Conservation (phyloP, 1,139 yeast species). For the Yamadazyma sp. region DNA sequence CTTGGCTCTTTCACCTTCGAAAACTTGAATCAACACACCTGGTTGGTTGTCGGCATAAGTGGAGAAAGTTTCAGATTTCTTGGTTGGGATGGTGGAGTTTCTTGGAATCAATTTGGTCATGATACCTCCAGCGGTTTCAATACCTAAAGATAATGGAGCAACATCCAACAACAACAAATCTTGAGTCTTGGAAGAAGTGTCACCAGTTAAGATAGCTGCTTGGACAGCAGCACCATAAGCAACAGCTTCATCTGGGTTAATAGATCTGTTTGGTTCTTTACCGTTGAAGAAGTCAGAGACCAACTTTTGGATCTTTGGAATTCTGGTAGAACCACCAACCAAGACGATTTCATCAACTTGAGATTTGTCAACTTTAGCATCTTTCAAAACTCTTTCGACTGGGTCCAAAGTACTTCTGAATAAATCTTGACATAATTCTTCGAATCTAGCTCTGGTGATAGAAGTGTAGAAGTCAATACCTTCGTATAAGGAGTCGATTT, state of each 20-base stretch:
- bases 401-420: constrained; percentile 97
- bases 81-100: constrained; percentile 99
- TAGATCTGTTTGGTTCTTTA: constrained; percentile 92
- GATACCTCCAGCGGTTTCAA: constrained; percentile 97
- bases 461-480: constrained; percentile 97
- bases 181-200: constrained; percentile 95
- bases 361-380: constrained; percentile 87
- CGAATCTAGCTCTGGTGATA: constrained; percentile 99
- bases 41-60: constrained; percentile 99
- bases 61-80: constrained; percentile 99
- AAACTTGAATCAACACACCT: constrained; percentile 99
- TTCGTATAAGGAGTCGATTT: constrained; percentile 93
- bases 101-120: constrained; percentile 99
- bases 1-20: constrained; percentile 99
- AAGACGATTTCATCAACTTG: constrained; percentile 93
- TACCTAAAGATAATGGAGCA: constrained; percentile 98
- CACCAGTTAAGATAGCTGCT: constrained; percentile 99
- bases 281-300: constrained; percentile 98
- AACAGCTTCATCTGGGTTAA: constrained; percentile 99
- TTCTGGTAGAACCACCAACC: constrained; percentile 99
- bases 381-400: constrained; percentile 97
- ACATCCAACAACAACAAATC: constrained; percentile 97
- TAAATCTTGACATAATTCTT: constrained; percentile 84
- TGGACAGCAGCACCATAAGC: constrained; percentile 99
- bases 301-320: constrained; percentile 97